Percentiles rank a stretch among this genome's conserved stretches.
Conservation (phyloP, 2,329 filamentous ascomycete species). For the Arthrinium phaeospermum region DNA sequence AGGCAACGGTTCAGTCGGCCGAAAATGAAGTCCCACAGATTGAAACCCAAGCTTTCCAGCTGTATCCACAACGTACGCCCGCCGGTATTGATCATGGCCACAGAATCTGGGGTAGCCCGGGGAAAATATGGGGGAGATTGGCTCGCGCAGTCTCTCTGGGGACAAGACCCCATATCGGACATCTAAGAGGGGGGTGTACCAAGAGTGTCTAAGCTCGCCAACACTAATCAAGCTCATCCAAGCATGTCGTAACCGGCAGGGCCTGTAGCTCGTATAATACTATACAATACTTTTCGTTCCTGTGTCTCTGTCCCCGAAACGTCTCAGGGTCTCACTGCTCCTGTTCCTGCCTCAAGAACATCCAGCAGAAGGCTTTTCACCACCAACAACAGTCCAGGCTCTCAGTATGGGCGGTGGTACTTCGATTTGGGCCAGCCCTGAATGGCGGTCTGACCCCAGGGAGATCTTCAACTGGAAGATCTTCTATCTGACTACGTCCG, state of each 20-base stretch:
- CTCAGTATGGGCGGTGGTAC: slow-evolving; percentile 44
- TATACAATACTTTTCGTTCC: neutral
- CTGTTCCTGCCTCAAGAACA: neutral
- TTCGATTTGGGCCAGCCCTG: slow-evolving; percentile 44
- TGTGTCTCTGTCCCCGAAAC: neutral
- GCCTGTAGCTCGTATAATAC: neutral
- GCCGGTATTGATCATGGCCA: neutral
- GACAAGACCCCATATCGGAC: neutral
- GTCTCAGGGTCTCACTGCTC: neutral
- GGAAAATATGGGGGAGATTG: neutral
- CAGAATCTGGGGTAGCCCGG: neutral
- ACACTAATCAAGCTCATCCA: neutral
- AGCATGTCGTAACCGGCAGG: neutral
- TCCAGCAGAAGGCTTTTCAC: neutral
- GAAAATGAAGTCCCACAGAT: neutral
- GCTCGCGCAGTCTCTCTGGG: neutral
- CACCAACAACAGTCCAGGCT: neutral
- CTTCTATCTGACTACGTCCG: slow-evolving; percentile 39
- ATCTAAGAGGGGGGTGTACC: neutral
- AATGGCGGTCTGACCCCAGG: slow-evolving; percentile 43
- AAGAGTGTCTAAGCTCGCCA: neutral
- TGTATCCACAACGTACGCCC: neutral
- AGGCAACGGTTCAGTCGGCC: neutral
- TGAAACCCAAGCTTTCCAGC: slow-evolving; percentile 20
- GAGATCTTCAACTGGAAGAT: slow-evolving; percentile 45